A percentile compares a stretch with the other conserved stretches of the same genome.
phyloP scores from a whole-genome alignment of 495 filamentous ascomycete genomes.

The Aspergillus funiculosus region DNA sequence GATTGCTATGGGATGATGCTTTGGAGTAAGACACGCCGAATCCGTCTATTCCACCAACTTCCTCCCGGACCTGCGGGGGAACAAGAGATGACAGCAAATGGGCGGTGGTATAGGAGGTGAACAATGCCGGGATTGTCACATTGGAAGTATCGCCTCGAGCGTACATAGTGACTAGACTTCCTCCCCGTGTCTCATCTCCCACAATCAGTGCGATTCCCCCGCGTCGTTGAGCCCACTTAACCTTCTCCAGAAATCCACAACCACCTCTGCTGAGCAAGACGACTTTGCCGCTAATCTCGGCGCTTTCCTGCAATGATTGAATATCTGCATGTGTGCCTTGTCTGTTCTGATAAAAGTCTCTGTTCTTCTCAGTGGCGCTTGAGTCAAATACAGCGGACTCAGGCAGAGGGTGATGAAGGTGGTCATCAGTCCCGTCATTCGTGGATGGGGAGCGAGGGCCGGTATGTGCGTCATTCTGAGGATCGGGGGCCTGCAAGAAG shows the following conservation, averaged over 20 bases:
- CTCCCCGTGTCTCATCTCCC: conserved; percentile 84
- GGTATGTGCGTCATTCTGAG: conserved; percentile 20
- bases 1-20: conserved; percentile 17
- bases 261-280: conserved; percentile 86
- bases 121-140: conserved; percentile 85
- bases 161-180: conserved; percentile 90
- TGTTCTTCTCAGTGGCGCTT: conserved; percentile 30
- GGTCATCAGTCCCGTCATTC: conserved; percentile 88
- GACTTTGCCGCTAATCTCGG: conserved; percentile 90
- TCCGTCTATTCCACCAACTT: conserved; percentile 48
- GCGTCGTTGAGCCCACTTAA: conserved; percentile 89
- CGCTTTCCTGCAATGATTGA: conserved; percentile 86
- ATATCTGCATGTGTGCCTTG: conserved; percentile 75
- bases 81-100: conserved; percentile 88
- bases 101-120: conserved; percentile 91
- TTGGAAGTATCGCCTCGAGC: conserved; percentile 91
- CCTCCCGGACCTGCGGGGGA: conserved; percentile 59
- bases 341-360: conserved; percentile 40
- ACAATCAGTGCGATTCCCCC: conserved; percentile 88
- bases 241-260: conserved; percentile 95
- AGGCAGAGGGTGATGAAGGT: conserved; percentile 66
- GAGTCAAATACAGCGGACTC: conserved; percentile 36
- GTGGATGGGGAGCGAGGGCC: conserved; percentile 25
- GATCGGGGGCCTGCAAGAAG: conserved; percentile 23
- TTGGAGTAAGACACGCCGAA: conserved; percentile 22